Conservation (phyloP, 345 rosid genomes). For the Eucalyptus marginata region DNA sequence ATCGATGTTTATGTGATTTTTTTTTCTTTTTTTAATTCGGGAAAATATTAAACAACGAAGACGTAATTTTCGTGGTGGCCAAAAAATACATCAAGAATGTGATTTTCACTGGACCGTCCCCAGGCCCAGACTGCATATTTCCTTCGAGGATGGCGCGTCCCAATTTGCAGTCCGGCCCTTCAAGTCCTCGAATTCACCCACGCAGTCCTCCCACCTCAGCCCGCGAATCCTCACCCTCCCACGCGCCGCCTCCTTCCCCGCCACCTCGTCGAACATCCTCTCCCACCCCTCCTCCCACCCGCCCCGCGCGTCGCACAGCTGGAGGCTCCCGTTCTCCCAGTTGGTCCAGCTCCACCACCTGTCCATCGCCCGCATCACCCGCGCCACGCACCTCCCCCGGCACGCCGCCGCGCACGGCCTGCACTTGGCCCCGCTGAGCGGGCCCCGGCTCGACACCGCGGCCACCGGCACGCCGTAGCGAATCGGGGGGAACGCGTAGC, state of each 20-base stretch:
- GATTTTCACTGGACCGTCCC: background rate
- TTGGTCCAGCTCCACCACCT: slow-evolving; percentile 85
- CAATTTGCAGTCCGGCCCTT: slow-evolving; percentile 27
- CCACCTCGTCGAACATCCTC: slow-evolving; percentile 35
- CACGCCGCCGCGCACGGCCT: slow-evolving; percentile 70
- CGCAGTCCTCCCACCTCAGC: slow-evolving; percentile 29
- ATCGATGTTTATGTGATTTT: background rate
- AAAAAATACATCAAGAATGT: background rate
- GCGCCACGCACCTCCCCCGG: slow-evolving; percentile 39
- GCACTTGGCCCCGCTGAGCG: slow-evolving; percentile 94
- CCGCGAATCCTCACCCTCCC: slow-evolving; percentile 25
- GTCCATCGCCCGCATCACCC: slow-evolving; percentile 34
- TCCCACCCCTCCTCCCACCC: slow-evolving; percentile 76
- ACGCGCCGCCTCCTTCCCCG: slow-evolving; percentile 33
- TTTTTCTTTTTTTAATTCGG: background rate
- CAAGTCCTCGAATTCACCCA: slow-evolving; percentile 44
- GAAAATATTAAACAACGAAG: background rate
- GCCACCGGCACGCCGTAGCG: slow-evolving; percentile 78
- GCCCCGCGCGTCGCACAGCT: slow-evolving; percentile 60
- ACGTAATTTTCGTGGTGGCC: background rate
- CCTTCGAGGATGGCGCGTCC: slow-evolving; percentile 61
- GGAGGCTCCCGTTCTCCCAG: slow-evolving; percentile 52
- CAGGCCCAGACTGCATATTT: slow-evolving; percentile 45
- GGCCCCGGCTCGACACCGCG: slow-evolving; percentile 57
- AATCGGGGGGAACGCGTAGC: slow-evolving; percentile 54